Evolutionary conservation across 2,329 filamentous ascomycete genomes (phyloP), one percentile per base, ranked within the genome.

Genomic region (Pseudogymnoascus sp.): DNA sequence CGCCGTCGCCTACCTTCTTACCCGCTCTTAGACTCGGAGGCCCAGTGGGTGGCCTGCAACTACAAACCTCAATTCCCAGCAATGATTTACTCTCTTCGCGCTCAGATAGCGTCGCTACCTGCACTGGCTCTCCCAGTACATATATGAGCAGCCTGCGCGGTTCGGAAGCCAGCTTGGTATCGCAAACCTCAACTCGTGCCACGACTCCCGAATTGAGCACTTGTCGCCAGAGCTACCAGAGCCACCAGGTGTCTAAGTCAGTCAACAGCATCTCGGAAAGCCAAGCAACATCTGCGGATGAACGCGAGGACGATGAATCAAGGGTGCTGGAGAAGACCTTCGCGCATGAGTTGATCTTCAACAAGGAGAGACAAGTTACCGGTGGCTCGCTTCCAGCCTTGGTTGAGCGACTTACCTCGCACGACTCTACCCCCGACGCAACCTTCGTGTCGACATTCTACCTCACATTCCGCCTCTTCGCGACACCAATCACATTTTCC

Each of bases 401-500:
- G 29, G 88, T 99, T n/a, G 95, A 99, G 78, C 88, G 92, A 67
- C 83, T 99, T 45, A 97, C 95, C 0, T 91, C 90, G 0, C 92
- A 96, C 73, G 91, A 97, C 73, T 90, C 91, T 0, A 96, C 93
- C 0, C 95, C 95, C 0, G 93, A 97, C 73, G 86, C 90, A 16
- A 85, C 90, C 71, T 97, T 97, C 70, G 91, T 96, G 45, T 93
- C 91, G 2, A 91, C 95, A 0, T 97, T 99, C 73, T 97, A 96
- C 73, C 86, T 97, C 29, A 99, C 95, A 0, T 99, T 99, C 78
- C 86, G 95, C 62, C 84, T 96, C 10, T 99, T 99, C 73, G 92
- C 91, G 67, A 89, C 89, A 0, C 92, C 95, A 0, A 73, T 83
- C 5, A 86, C 90, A 66, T 84, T 99, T 66, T 89, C 93, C 0